Percentiles rank a stretch among this genome's conserved stretches.
phyloP scores from a whole-genome alignment of 306 rosid genomes.

The Pyrus betulifolia region DNA sequence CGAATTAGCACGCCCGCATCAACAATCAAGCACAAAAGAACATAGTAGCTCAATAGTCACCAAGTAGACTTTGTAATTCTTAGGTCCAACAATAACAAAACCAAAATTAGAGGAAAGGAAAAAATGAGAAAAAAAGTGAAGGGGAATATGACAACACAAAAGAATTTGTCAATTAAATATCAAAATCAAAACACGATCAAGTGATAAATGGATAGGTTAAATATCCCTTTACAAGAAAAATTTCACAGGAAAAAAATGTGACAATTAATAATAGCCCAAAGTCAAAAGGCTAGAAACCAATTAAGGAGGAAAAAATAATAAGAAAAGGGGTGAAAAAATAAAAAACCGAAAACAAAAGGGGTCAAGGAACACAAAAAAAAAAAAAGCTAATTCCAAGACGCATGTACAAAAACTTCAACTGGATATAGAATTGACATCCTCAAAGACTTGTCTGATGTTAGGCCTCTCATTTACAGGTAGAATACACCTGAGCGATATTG shows the following conservation, averaged over 20 bases:
- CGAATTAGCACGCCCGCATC: too few relatives aligned
- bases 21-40: too few relatives aligned
- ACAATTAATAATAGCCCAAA: slow-evolving; percentile 44
- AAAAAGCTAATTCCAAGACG: slow-evolving; percentile 69
- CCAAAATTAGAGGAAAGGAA: background rate
- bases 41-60: too few relatives aligned
- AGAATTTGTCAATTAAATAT: slow-evolving; percentile 28
- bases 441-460: slow-evolving; percentile 94
- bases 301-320: slow-evolving; percentile 34
- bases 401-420: slow-evolving; percentile 73
- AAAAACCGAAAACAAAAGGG: slow-evolving; percentile 16
- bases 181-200: slow-evolving; percentile 63
- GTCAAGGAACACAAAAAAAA: slow-evolving; percentile 54
- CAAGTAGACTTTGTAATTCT: too few relatives aligned
- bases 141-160: background rate
- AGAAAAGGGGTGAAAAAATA: slow-evolving; percentile 15
- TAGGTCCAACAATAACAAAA: too few relatives aligned
- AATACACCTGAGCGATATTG: slow-evolving; percentile 80
- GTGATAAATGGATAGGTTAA: slow-evolving; percentile 47
- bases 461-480: slow-evolving; percentile 99
- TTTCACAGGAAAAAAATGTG: slow-evolving; percentile 34
- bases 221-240: slow-evolving; percentile 73
- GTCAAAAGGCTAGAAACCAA: slow-evolving; percentile 57
- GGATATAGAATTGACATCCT: slow-evolving; percentile 68
- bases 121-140: background rate